Percentiles rank a stretch among this genome's conserved stretches.
Conservation (phyloP, 148 eudicot genomes). For the Fagopyrum tataricum region DNA sequence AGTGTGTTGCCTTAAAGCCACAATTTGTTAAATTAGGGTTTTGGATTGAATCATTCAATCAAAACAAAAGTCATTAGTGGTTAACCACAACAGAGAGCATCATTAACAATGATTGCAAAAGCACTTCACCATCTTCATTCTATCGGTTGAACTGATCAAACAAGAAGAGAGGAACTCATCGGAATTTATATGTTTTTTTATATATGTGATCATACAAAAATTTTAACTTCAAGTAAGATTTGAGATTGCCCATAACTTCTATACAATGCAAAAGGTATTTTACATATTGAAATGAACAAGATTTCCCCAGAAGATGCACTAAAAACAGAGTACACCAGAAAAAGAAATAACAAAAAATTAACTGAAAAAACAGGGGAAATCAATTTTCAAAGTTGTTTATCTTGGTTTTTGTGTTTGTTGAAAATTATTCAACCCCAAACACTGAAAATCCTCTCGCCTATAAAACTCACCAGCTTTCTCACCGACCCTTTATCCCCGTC, state of each 20-base stretch:
- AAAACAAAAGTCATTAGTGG: background rate
- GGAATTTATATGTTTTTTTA: background rate
- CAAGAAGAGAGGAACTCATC: background rate
- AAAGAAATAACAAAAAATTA: background rate
- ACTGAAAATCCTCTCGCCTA: conserved; percentile 38
- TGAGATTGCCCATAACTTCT: background rate
- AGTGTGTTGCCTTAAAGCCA: background rate
- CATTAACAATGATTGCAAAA: background rate
- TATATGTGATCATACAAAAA: background rate
- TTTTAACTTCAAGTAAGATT: background rate
- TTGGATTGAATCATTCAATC: conserved; percentile 7
- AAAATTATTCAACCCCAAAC: conserved; percentile 29
- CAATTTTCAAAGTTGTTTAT: background rate
- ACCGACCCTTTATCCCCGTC: conserved; percentile 26
- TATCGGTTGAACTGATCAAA: background rate
- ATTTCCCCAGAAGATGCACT: conserved; percentile 7
- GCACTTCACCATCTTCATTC: background rate
- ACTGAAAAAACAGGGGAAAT: background rate
- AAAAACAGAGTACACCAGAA: conserved; percentile 7
- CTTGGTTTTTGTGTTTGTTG: background rate
- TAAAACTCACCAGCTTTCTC: conserved; percentile 29
- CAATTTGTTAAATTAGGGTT: background rate
- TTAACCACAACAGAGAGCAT: conserved; percentile 2
- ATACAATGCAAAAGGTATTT: conserved; percentile 9
- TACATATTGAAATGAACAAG: conserved; percentile 6